Percentiles rank a stretch among this genome's conserved stretches.
phyloP scores from a whole-genome alignment of 177 flowering plant genomes.

The Vitis hybrid region DNA sequence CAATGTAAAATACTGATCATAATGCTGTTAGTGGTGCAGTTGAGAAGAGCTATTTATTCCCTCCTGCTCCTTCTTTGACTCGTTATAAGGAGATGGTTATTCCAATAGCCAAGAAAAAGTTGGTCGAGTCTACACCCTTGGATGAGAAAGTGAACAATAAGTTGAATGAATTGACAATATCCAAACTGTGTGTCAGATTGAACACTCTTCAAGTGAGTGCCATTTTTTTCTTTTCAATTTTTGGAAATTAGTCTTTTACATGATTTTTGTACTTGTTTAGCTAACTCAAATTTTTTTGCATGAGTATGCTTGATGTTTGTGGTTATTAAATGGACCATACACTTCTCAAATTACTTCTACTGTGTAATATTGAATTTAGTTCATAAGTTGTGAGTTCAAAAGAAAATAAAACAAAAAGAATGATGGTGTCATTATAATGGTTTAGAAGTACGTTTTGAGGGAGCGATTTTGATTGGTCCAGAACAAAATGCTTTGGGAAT shows the following conservation, averaged over 20 bases:
- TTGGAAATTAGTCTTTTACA: background rate
- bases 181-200: slow-evolving; percentile 72
- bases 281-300: no score
- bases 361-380: no score
- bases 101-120: slow-evolving; percentile 58
- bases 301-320: no score
- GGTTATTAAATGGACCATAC: no score
- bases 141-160: slow-evolving; percentile 42
- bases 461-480: no score
- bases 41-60: slow-evolving; percentile 69
- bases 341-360: no score
- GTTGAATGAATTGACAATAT: slow-evolving; percentile 51
- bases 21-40: slow-evolving; percentile 46
- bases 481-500: no score
- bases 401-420: no score
- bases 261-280: background rate
- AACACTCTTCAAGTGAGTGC: slow-evolving; percentile 74
- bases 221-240: slow-evolving; percentile 2
- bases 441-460: no score
- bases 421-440: no score
- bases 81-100: slow-evolving; percentile 64
- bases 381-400: no score
- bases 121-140: slow-evolving; percentile 30
- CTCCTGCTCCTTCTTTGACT: slow-evolving; percentile 74
- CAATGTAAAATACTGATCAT: slow-evolving; percentile 9